Evolutionary conservation across 805 yeast species (phyloP).

Genomic region (Zygotorulaspora florentina): DNA sequence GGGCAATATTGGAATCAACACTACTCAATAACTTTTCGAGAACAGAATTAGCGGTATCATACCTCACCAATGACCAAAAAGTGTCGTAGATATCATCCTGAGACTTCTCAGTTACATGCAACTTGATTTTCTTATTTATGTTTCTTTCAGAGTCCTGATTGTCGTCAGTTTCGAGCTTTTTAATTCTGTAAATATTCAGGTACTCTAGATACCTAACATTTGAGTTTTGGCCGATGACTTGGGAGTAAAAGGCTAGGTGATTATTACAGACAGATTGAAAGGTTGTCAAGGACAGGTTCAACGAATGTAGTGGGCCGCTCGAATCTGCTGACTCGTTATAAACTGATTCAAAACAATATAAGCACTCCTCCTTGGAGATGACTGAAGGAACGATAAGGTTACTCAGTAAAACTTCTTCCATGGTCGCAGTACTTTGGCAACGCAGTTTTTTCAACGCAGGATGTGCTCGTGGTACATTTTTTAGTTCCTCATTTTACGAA

Average conservation of each 20-base stretch:
- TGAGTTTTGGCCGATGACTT: constrained; percentile 21
- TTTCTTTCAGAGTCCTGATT: constrained; percentile 24
- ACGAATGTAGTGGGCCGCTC: constrained; percentile 22
- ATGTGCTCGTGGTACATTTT: neutral
- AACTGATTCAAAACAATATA: constrained; percentile 75
- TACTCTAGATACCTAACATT: constrained; percentile 51
- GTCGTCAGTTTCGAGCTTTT: constrained; percentile 40
- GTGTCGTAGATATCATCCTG: constrained; percentile 33
- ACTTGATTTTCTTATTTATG: constrained; percentile 29
- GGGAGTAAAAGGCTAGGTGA: constrained; percentile 56
- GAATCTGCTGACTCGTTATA: constrained; percentile 33
- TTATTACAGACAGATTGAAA: constrained; percentile 65
- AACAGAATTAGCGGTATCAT: constrained; percentile 1
- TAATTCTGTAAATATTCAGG: constrained; percentile 53
- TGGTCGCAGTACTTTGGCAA: neutral
- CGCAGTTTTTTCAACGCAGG: too few species aligned
- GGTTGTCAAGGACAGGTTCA: constrained; percentile 73
- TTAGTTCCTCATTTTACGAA: neutral
- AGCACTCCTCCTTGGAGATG: constrained; percentile 85
- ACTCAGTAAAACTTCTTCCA: constrained; percentile 12
- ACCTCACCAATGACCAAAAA: constrained; percentile 23
- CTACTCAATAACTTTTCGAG: constrained; percentile 1
- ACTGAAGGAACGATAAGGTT: constrained; percentile 31
- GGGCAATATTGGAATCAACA: constrained; percentile 3
- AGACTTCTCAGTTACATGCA: constrained; percentile 29